Evolutionary conservation across 73 alveolate genomes (phyloP).

Genomic region (Symbiodinium pilosum): DNA sequence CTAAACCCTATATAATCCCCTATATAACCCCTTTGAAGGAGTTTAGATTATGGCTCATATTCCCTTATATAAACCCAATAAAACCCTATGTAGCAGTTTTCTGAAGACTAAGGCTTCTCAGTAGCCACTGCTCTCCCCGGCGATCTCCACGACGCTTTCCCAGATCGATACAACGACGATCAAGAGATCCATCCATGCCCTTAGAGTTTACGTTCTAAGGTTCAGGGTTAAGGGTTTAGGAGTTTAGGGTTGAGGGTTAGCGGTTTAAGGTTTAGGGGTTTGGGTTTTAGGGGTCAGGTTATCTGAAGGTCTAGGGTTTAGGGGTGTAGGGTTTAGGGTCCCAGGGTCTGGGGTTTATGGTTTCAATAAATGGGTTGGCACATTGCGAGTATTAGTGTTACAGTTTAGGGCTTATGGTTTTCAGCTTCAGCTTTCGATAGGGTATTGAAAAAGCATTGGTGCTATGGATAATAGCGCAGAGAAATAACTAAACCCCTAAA

Average conservation of each 20-base stretch:
- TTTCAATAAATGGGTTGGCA: background rate
- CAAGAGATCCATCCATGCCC: background rate
- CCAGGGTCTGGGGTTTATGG: background rate
- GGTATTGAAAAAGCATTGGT: no score
- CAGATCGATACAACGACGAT: background rate
- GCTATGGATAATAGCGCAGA: no score
- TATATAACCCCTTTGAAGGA: no score
- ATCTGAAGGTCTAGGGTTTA: background rate
- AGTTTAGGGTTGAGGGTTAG: background rate
- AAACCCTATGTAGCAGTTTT: background rate
- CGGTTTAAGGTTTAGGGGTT: background rate
- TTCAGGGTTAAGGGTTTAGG: background rate
- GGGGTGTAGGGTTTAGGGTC: background rate
- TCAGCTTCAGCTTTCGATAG: no score
- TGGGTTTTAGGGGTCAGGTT: background rate
- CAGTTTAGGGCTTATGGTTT: background rate
- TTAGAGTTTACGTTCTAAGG: background rate
- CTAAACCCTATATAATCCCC: no score
- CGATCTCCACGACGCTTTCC: no score
- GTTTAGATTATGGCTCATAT: no score
- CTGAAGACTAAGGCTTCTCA: background rate
- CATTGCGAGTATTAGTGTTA: background rate
- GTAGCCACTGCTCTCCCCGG: background rate
- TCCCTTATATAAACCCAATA: background rate
- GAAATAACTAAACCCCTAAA: no score